A percentile compares a stretch with the other conserved stretches of the same genome.
phyloP scores from a whole-genome alignment of 306 rosid species.

The Pyrus betulifolia region DNA sequence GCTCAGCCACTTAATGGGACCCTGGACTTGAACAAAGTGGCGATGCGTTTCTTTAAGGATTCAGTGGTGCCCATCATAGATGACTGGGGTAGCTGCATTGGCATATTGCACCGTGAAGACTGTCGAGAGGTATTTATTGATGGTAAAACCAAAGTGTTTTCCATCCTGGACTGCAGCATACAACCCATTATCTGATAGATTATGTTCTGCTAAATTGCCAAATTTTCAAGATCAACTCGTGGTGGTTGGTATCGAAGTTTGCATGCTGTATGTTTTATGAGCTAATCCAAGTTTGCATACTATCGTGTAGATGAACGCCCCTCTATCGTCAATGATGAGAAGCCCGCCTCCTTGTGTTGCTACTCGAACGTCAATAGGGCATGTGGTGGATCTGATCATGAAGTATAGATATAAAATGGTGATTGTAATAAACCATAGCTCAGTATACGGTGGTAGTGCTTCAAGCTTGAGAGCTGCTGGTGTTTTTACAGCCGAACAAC shows the following conservation, averaged over 20 bases:
- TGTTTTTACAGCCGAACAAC: slow-evolving; percentile 50
- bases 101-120: slow-evolving; percentile 68
- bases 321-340: slow-evolving; percentile 69
- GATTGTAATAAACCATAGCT: slow-evolving; percentile 39
- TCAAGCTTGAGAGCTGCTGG: slow-evolving; percentile 54
- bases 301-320: slow-evolving; percentile 51
- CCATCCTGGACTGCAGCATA: neutral
- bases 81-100: slow-evolving; percentile 75
- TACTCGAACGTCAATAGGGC: slow-evolving; percentile 43
- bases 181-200: neutral
- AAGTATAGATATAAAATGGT: slow-evolving; percentile 49
- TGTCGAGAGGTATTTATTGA: slow-evolving; percentile 48
- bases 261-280: neutral
- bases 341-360: slow-evolving; percentile 61
- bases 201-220: neutral
- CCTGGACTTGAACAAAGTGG: slow-evolving; percentile 41
- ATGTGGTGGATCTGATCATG: slow-evolving; percentile 56
- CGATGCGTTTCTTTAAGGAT: slow-evolving; percentile 49
- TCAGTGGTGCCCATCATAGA: slow-evolving; percentile 62
- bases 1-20: slow-evolving; percentile 48
- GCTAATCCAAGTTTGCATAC: neutral
- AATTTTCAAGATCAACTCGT: too few relatives aligned
- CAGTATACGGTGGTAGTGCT: slow-evolving; percentile 21
- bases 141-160: neutral
- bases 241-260: too few relatives aligned